phyloP scores from a whole-genome alignment of 768 basidiomycete species.

The Suillus clintonianus region DNA sequence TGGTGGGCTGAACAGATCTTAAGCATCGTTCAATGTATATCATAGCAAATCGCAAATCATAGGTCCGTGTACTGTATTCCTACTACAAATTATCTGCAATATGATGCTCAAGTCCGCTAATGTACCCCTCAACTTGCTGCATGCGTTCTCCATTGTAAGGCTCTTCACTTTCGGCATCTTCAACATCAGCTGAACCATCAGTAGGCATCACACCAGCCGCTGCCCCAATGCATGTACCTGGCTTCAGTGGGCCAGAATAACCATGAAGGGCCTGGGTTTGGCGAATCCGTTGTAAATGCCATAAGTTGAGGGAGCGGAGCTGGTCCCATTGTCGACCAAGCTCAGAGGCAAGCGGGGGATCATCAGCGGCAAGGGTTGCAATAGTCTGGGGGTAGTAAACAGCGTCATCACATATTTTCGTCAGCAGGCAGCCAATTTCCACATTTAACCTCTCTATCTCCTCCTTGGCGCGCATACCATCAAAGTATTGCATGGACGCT shows the following conservation, averaged over 20 bases:
- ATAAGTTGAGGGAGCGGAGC: slow-evolving; percentile 1
- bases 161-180: too few species aligned
- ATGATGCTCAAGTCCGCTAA: too few species aligned
- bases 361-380: not conserved
- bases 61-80: too few species aligned
- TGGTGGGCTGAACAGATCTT: too few species aligned
- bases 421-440: slow-evolving; percentile 21
- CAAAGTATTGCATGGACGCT: slow-evolving; percentile 12
- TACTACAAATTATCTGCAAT: too few species aligned
- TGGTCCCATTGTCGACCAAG: slow-evolving; percentile 6
- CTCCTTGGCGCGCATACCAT: slow-evolving; percentile 20
- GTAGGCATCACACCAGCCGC: too few species aligned
- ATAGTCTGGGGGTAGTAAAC: slow-evolving; percentile 1
- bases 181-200: too few species aligned
- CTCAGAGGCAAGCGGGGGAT: slow-evolving; percentile 13
- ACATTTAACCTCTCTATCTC: slow-evolving; percentile 24
- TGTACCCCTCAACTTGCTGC: too few species aligned
- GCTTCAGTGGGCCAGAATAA: slow-evolving; percentile 6
- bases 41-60: too few species aligned
- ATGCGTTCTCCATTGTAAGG: too few species aligned
- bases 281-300: slow-evolving; percentile 8
- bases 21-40: too few species aligned
- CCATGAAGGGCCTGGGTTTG: slow-evolving; percentile 10
- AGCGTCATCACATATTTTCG: slow-evolving; percentile 18
- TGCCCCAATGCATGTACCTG: not conserved